These are phyloP conservation scores for Epichloe scottii DNA, from an alignment of 2,329 filamentous ascomycete species.

Conservation along the genomic window DNA sequence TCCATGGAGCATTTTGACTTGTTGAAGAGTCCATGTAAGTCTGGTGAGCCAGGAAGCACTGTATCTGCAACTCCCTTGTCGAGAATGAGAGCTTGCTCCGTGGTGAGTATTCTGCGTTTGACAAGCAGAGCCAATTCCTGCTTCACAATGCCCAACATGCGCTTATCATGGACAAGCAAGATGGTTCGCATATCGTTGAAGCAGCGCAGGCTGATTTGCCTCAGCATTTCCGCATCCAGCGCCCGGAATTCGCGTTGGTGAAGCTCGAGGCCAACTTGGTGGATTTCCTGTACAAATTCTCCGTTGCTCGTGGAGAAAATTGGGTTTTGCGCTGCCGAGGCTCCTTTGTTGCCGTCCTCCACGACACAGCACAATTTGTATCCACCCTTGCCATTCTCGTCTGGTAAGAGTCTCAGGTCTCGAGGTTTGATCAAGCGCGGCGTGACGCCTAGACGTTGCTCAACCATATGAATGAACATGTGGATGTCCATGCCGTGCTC, in stretches of 20 bases:
- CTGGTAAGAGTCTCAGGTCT: conserved; percentile 20
- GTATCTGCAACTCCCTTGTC: conserved; percentile 21
- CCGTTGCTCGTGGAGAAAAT: conserved; percentile 10
- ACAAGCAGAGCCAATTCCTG: conserved; percentile 21
- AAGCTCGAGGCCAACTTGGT: conserved; percentile 26
- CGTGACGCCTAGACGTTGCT: conserved; percentile 15
- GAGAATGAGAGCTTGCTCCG: conserved; percentile 14
- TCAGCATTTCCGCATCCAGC: conserved; percentile 19
- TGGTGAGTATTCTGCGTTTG: conserved; percentile 13
- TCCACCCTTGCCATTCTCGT: conserved; percentile 11
- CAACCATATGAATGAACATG: conserved; percentile 21
- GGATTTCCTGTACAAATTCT: conserved; percentile 20
- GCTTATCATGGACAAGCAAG: conserved; percentile 29
- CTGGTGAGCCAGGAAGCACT: conserved; percentile 17
- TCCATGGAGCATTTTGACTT: conserved; percentile 5
- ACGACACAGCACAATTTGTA: conserved; percentile 19
- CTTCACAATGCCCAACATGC: conserved; percentile 26
- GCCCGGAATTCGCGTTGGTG: conserved; percentile 24
- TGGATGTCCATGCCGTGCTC: conserved; percentile 27
- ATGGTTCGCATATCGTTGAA: conserved; percentile 29
- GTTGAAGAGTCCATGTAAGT: conserved; percentile 13
- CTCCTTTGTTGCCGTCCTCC: neutral
- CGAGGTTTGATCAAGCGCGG: conserved; percentile 22
- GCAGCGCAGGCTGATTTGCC: conserved; percentile 23
- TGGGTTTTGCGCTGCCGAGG: neutral